A percentile compares a stretch with the other conserved stretches of the same genome.
Evolutionary conservation across 1,139 yeast genomes (phyloP).

Genomic region (Kurtzmaniella quercitrusa): DNA sequence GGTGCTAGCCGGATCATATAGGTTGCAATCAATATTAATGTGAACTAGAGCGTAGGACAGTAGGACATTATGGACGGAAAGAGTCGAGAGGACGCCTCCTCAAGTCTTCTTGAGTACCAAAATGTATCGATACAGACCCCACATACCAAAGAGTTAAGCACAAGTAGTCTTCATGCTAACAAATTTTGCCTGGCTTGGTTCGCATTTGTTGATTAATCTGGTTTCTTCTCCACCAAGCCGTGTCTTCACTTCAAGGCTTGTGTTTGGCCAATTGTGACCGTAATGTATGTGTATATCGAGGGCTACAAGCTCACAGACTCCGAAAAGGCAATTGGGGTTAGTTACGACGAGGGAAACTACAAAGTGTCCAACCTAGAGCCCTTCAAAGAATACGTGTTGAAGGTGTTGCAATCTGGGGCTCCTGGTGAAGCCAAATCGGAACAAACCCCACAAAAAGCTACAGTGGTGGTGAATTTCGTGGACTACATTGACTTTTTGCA

Average conservation of each 20-base stretch:
- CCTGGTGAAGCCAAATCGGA: background rate
- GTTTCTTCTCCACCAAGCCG: no score
- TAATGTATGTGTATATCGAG: background rate
- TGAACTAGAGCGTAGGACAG: no score
- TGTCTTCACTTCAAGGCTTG: no score
- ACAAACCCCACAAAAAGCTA: slow-evolving; percentile 6
- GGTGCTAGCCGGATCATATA: slow-evolving; percentile 24
- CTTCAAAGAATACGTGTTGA: slow-evolving; percentile 3
- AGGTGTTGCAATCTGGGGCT: background rate
- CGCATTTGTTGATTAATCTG: no score
- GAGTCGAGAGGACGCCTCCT: no score
- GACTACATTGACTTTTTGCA: slow-evolving; percentile 12
- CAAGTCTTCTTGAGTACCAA: no score
- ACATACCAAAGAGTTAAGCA: no score
- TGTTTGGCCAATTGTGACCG: background rate
- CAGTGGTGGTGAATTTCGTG: slow-evolving; percentile 14
- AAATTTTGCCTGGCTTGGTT: background rate
- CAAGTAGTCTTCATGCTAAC: no score
- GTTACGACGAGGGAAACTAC: background rate
- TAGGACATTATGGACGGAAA: no score
- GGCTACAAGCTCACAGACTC: background rate
- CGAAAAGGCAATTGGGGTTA: background rate
- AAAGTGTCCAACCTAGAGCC: background rate
- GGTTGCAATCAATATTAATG: background rate
- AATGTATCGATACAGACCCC: no score